Evolutionary conservation across 495 filamentous ascomycete species (phyloP), one percentile per base, ranked within the genome.

Genomic region (Umbilicaria muhlenbergii): DNA sequence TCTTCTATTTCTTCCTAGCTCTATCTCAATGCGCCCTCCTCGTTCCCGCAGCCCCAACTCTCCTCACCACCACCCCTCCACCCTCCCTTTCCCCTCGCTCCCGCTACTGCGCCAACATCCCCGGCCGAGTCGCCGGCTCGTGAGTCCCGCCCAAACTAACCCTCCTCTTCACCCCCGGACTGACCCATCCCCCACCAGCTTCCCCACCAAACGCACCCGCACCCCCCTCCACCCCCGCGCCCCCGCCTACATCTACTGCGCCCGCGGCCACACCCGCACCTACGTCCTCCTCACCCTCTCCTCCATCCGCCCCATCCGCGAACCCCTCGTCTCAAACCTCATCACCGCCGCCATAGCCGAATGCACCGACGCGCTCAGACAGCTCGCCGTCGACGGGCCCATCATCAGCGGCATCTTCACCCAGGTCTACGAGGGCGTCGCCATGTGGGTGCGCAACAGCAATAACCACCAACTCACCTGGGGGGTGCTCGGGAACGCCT

Each of bases 241-340:
- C 1, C 68, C 67, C 53, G 76, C 61, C 1, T 57, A 38, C 19
- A 69, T 36, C 38, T 76, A 62, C 72, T 73, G 80, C 10, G 60
- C 53, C 36, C 64, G 57, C n/a, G 78, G 49, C 10, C 47, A 56
- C 32, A 53, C 37, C 86, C 38, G 77, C 75, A 0, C 83, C 88
- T 10, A 94, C 80, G 58, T 96, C 89, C 59, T 96, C 89, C 77
- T 28, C 5, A 94, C 84, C 17, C 86, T 67, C 38, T 76, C 67
- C 43, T 94, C 83, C 87, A 86, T 94, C 18, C 71, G 75, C 3
- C 62, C 68, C 3, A 48, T 21, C 8, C 49, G 54, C 88, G 94
- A 50, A 80, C 79, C 2, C 78, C 74, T 49, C 89, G 95, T 11
- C 43, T 55, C 56, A 78, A 81, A 33, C 60, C 53, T 4, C 54